Base-by-base conservation (phyloP, 139 green algal species). In the Chlorella sp. region DNA sequence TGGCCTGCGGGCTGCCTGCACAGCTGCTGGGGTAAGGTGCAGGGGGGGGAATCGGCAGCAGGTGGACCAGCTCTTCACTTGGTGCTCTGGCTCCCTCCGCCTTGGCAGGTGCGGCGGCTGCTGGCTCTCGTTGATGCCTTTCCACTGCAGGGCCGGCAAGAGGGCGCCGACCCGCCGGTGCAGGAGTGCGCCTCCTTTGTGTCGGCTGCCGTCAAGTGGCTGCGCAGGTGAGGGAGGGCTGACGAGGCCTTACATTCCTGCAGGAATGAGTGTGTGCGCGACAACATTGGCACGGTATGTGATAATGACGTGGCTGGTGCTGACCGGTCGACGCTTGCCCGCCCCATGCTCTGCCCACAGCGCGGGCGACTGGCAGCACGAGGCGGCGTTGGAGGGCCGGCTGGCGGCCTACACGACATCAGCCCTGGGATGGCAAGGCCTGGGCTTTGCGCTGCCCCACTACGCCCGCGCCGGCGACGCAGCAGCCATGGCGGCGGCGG, bases 401-500 rank as follows among this genome's bases (percentile, higher is more conserved):
- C 80, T 86, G 21, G 86, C 78, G 15, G 55, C 41, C 2, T 90
- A 85, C 36, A 74, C 69, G 15, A 67, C 26, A 9, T 38, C n/a
- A 16, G n/a, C 26, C 16, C 55, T 90, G 25, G 81, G 86, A 15
- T 90, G 86, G 86, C 84, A 80, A 36, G 81, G 86, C n/a, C 56
- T 90, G 44, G 81, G 81, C 44, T 64, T 55, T 16, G 81, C 74
- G 38, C 38, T 85, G 47, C 81, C 81, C 32, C 78, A 90, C 26
- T 84, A 82, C 25, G 74, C 74, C 11, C 63, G 51, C 12, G 80
- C 81, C 28, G 62, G 81, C 44, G 81, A 90, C 67, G 47, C 39
- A 6, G 28, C 65, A 20, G n/a, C 70, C 28, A 44, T 83, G 28
- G 63, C 56, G 15, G 62, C 81, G 12, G 81, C 79, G 2, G 32